Evolutionary conservation across 768 basidiomycete genomes (phyloP), one percentile per base, ranked within the genome.

Genomic region (Mycena maculata): DNA sequence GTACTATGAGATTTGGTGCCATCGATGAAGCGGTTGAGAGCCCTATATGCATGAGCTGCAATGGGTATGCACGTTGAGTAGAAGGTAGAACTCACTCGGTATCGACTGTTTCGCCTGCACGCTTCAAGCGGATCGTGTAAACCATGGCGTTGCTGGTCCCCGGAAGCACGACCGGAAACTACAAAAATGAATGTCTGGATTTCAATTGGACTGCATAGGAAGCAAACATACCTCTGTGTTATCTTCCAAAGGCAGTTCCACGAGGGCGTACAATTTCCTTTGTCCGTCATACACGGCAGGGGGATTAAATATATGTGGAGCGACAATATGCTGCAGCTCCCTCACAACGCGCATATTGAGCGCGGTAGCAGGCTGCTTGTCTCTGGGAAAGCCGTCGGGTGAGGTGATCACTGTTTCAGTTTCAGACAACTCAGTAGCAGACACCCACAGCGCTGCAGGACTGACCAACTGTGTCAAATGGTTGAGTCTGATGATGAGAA

Each of bases 1-100:
- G 90, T 91, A 60, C 92, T 90, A 38, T 88, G 86, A 0, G 87
- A 86, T 64, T 92, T 90, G 47, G 85, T 76, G 2, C 92, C 92
- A 41, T 80, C 70, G 2, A 92, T 80, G 69, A 89, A 94, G 0
- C 87, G 85, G 23, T 44, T 39, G 22, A 61, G 60, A 22, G 11
- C 82, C 76, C 8, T 93, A 79, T 0, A 91, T n/a, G n/a, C n/a
- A n/a, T n/a, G 85, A 81, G 62, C 85, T 20, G 16, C n/a, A n/a
- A 38, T 15, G n/a, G n/a, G n/a, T n/a, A n/a, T n/a, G n/a, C n/a
- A n/a, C n/a, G n/a, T n/a, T n/a, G n/a, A n/a, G n/a, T n/a, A 5
- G n/a, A n/a, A n/a, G n/a, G n/a, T n/a, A n/a, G n/a, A 23, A 33
- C 60, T n/a, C 41, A 61, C 60, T 41, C 36, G 15, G 60, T 61